These are phyloP conservation scores for Sindora glabra DNA, from an alignment of 306 rosid species.

Conservation along the genomic window DNA sequence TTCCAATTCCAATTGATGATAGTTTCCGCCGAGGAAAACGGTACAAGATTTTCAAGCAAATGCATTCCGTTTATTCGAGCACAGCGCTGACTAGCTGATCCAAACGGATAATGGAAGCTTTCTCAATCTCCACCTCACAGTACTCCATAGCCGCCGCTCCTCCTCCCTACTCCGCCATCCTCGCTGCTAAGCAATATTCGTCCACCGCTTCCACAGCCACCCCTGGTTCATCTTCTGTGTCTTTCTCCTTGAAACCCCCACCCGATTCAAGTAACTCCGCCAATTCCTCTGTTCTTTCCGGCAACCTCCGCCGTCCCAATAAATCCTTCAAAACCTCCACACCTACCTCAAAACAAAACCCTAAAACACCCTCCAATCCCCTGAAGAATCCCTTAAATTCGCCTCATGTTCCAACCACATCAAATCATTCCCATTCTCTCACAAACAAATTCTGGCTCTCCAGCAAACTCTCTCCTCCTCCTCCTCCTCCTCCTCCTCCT, in stretches of 20 bases:
- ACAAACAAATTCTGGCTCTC: constrained; percentile 77
- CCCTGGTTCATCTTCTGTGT: constrained; percentile 13
- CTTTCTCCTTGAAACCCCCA: constrained; percentile 40
- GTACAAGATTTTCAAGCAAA: too few relatives aligned
- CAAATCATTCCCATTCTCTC: constrained; percentile 28
- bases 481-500: constrained; percentile 7
- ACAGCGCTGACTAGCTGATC: background rate
- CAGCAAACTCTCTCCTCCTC: constrained; percentile 67
- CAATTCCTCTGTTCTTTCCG: constrained; percentile 10
- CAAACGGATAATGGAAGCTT: constrained; percentile 51
- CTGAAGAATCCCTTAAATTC: constrained; percentile 30
- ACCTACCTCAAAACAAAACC: constrained; percentile 17
- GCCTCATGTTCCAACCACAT: constrained; percentile 12
- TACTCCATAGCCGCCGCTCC: constrained; percentile 17
- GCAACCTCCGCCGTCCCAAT: constrained; percentile 57
- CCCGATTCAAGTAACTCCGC: constrained; percentile 26
- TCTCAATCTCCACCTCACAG: constrained; percentile 36
- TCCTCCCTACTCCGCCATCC: constrained; percentile 7
- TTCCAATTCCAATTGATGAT: too few relatives aligned
- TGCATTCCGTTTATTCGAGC: too few relatives aligned
- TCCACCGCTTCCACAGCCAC: background rate
- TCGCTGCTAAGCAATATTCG: background rate
- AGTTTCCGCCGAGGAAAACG: too few relatives aligned
- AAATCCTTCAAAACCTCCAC: constrained; percentile 38
- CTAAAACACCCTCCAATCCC: constrained; percentile 44